Base-by-base conservation (phyloP, 129 eudicot genomes). In the Cynara cardunculus region DNA sequence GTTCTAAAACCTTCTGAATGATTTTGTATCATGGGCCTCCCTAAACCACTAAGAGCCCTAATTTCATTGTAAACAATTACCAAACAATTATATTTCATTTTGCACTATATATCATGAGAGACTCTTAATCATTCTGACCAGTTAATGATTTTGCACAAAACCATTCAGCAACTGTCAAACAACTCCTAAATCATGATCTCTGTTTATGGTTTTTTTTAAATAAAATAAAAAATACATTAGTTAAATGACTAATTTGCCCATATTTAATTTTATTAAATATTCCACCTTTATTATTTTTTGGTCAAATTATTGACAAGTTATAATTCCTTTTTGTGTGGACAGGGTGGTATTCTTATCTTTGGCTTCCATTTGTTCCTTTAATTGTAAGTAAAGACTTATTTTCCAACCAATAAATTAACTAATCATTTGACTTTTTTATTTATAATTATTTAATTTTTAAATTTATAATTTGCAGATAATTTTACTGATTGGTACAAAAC, bases 301-400 rank as follows among this genome's bases (percentile, higher is more conserved):
- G 69, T 77, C 82, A 30, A 62, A 72, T 25, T 22, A 62, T 83
- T 70, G 78, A 77, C 56, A 27, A 37, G 18, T 14, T 16, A 10
- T 27, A 19, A 75, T 1, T 71, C n/a, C 69, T 6, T 69, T 73
- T 66, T 8, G 13, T 25, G 3, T 83, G 79, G 74, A 84, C 96
- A 91, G 96, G 96, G 14, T 89, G 86, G 91, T 71, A 85, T 46
- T 75, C 91, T 5, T 84, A 85, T 25, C 70, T 78, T 34, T 89
- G 93, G 93, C 82, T 87, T 13, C 89, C 96, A 41, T 85, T 91
- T 78, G 80, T 91, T 72, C 93, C 96, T 22, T 53, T 91, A 37
- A 25, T 91, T 70, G 96, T 91, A 78, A 87, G 96, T 87, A 25
- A 25, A 18, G 24, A 21, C 28, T 27, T 28, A 14, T 39, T 46